Evolutionary conservation across 2,329 filamentous ascomycete species (phyloP).

Genomic region (Exophiala aquamarina): DNA sequence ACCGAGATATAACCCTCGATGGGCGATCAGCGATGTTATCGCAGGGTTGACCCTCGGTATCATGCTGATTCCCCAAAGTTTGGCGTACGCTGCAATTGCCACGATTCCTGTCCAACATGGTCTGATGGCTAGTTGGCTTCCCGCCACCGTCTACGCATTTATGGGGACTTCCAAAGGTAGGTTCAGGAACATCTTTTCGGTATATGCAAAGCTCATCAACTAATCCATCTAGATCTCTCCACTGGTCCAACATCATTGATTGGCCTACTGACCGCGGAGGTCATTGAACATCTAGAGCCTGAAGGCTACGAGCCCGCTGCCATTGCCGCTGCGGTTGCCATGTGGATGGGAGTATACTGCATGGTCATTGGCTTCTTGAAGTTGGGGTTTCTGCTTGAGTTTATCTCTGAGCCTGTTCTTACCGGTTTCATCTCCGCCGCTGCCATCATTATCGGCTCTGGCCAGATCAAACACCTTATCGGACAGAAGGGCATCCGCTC

Average conservation of each 20-base stretch:
- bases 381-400: constrained; percentile 65
- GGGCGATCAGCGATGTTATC: constrained; percentile 61
- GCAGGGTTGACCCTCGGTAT: constrained; percentile 62
- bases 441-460: constrained; percentile 63
- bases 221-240: constrained; percentile 49
- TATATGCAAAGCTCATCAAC: background rate
- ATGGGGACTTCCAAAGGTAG: constrained; percentile 63
- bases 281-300: constrained; percentile 52
- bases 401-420: constrained; percentile 63
- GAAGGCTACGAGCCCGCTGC: constrained; percentile 52
- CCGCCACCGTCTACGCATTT: constrained; percentile 56
- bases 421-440: constrained; percentile 66
- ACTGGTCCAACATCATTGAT: constrained; percentile 65
- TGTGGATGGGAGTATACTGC: constrained; percentile 63
- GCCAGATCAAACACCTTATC: constrained; percentile 61
- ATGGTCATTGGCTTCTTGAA: constrained; percentile 63
- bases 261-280: constrained; percentile 62
- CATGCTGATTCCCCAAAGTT: constrained; percentile 60
- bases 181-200: constrained; percentile 6
- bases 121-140: constrained; percentile 60
- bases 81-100: constrained; percentile 62
- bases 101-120: constrained; percentile 61
- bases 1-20: constrained; percentile 59
- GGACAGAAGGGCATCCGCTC: constrained; percentile 53
- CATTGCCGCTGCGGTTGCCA: constrained; percentile 61